These are phyloP conservation scores for Toxicodendron radicans DNA, from an alignment of 345 rosid species.

Conservation along the genomic window DNA sequence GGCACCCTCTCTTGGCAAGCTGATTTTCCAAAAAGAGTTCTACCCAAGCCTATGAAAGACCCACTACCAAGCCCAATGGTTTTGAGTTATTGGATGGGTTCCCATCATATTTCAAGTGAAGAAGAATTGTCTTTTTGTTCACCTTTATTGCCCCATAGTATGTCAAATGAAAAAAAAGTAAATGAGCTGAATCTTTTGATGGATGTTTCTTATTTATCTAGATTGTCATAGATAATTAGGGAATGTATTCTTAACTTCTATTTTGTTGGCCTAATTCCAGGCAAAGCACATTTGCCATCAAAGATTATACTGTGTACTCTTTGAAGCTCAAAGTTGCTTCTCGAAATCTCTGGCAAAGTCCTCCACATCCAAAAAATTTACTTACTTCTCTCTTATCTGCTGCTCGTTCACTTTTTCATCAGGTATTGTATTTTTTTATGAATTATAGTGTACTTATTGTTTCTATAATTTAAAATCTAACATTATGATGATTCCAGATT, in stretches of 20 bases:
- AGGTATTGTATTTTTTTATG: slow-evolving; percentile 44
- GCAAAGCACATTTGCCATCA: slow-evolving; percentile 44
- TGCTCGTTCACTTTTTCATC: slow-evolving; percentile 63
- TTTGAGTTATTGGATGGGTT: too few relatives aligned
- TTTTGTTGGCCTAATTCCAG: slow-evolving; percentile 33
- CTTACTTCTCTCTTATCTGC: slow-evolving; percentile 47
- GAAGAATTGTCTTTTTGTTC: background rate
- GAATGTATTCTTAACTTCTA: background rate
- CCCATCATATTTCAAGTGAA: background rate
- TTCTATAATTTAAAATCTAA: slow-evolving; percentile 3
- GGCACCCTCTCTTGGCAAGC: too few relatives aligned
- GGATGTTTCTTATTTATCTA: background rate
- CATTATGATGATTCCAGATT: slow-evolving; percentile 50
- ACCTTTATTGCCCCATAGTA: background rate
- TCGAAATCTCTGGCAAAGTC: slow-evolving; percentile 53
- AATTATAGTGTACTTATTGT: background rate
- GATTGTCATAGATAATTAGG: background rate
- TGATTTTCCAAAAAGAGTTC: too few relatives aligned
- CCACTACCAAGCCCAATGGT: too few relatives aligned
- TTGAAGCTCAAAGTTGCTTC: slow-evolving; percentile 61
- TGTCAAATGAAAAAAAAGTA: background rate
- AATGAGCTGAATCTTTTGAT: slow-evolving; percentile 4
- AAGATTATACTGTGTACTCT: slow-evolving; percentile 51
- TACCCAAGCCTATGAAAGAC: too few relatives aligned
- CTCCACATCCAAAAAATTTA: slow-evolving; percentile 31